Conservation (phyloP, 805 yeast species). For the Candida corydali region DNA sequence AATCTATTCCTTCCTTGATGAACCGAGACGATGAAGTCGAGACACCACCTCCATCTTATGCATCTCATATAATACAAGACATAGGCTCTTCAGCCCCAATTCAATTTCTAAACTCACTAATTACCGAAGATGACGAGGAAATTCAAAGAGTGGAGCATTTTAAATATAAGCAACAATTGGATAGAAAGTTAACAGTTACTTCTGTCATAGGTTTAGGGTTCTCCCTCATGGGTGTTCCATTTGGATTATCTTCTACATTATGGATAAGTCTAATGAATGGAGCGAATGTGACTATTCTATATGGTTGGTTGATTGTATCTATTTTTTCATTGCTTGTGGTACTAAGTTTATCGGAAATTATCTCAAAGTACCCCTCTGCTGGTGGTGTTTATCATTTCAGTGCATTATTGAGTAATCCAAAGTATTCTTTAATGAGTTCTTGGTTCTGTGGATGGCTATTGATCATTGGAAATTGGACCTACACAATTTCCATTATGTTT, state of each 20-base stretch:
- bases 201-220: conserved; percentile 77
- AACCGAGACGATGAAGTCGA: conserved; percentile 2
- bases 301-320: conserved; percentile 71
- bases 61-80: conserved; percentile 8
- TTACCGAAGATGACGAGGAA: conserved; percentile 39
- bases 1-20: background rate
- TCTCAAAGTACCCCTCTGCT: conserved; percentile 72
- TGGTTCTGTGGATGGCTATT: conserved; percentile 81
- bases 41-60: conserved; percentile 9
- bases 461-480: conserved; percentile 73
- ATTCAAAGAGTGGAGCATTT: conserved; percentile 64
- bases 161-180: conserved; percentile 68
- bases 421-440: conserved; percentile 53
- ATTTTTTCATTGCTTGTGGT: conserved; percentile 62
- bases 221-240: conserved; percentile 77
- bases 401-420: conserved; percentile 60
- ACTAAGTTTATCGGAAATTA: conserved; percentile 70
- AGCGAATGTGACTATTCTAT: conserved; percentile 68
- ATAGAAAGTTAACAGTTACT: conserved; percentile 61
- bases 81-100: conserved; percentile 12
- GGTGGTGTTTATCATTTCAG: conserved; percentile 76
- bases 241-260: conserved; percentile 71
- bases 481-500: conserved; percentile 68
- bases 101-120: conserved; percentile 12
- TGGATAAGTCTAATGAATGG: conserved; percentile 72